Evolutionary conservation across 352 stramenopile species (phyloP), one percentile per base, ranked within the genome.

Genomic region (Peronosclerospora sorghi): DNA sequence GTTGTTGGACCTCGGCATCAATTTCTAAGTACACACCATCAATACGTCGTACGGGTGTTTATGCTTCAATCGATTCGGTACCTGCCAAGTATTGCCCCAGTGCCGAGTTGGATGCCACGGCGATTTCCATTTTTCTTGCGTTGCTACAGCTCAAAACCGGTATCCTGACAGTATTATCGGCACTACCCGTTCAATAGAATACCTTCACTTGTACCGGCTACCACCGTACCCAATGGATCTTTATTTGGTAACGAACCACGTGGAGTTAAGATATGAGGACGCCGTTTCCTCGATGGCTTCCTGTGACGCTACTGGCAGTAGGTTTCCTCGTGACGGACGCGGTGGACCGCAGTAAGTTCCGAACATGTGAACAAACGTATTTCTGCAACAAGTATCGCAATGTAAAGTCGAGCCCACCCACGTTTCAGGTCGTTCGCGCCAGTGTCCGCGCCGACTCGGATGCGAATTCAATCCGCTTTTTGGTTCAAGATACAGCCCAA

Each of bases 321-420:
- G n/a, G n/a, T n/a, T n/a, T n/a, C n/a, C n/a, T n/a, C n/a, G 5
- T 26, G 27, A 32, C 24, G 28, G n/a, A 42, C 8, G 91, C 83
- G 7, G 96, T 99, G 9, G 96, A 99, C 67, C 76, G 83, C 55
- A 93, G 62, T 45, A 99, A 99, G 75, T 99, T 99, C 70, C 74
- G 95, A 32, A 98, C 87, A 15, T 99, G 96, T 58, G 62, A 80
- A 15, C 82, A 99, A 67, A 98, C 95, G n/a, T 84, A 92, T 12
- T 99, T 99, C 72, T 99, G 96, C 68, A 65, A 71, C 21, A 76
- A 71, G 45, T 73, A 73, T 45, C 78, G 75, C 44, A 67, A 71
- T 19, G 44, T 51, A 17, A 36, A 52, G 43, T 4, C 52, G 49
- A 24, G 32, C 48, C 32, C 36, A 13, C 32, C 36, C 17, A 59